Evolutionary conservation across 2,329 filamentous ascomycete species (phyloP), one percentile per base, ranked within the genome.

Genomic region (Fusarium coffeatum): DNA sequence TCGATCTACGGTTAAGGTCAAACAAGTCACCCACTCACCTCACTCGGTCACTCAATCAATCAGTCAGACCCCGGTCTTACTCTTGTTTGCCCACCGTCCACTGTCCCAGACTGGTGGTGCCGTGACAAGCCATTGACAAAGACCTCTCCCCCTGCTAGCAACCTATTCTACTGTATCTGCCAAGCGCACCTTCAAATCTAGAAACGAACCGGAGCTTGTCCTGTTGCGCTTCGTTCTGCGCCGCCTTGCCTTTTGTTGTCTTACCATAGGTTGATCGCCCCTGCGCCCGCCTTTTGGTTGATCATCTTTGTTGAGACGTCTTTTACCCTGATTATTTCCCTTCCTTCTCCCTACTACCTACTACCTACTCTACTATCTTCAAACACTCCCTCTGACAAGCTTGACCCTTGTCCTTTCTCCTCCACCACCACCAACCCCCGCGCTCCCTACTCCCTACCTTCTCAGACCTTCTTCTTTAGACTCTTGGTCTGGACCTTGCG

Each of bases 51-150:
- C 32, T 37, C 32, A 51, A 34, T 40, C 49, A 40, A 25, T 43
- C 41, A 43, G 20, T 34, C 40, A 45, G 41, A 60, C 64, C 68
- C 68, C 30, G 50, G 67, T 66, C 63, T 66, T 50, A 23, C 32
- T 37, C 16, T 37, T 37, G 32, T 59, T 67, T 59, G 49, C 57
- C 46, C 50, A 64, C 34, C 59, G 18, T 57, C 58, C 56, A 69
- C 60, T 22, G 60, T 71, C 32, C 68, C 68, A 55, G 60, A 42
- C 64, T 72, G 68, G 68, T 66, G 68, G 64, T 71, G 68, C 68
- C 43, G 54, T 66, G 40, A 53, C 22, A 68, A 45, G 43, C 41
- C 46, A 62, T 71, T 66, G 51, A 69, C 51, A 43, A 59, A 67
- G 41, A 22, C 60, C 49, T 57, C 50, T 37, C 32, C 32, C 64